A percentile compares a stretch with the other conserved stretches of the same genome.
These are phyloP conservation scores for Candida berthetii DNA, from an alignment of 805 yeast species.

Conservation along the genomic window DNA sequence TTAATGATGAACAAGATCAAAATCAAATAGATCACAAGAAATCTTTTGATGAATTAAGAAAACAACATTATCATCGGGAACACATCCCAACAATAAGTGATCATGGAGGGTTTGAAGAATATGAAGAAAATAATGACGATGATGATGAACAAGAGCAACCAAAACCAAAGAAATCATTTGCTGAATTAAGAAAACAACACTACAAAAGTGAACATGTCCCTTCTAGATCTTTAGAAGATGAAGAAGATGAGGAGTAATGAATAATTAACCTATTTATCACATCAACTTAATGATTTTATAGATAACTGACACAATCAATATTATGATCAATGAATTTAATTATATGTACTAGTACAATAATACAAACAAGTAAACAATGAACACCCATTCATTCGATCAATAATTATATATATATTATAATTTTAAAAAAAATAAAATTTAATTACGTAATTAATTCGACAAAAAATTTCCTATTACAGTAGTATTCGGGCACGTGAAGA, in stretches of 20 bases:
- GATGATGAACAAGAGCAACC: conserved; percentile 17
- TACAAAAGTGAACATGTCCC: conserved; percentile 14
- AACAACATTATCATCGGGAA: conserved; percentile 66
- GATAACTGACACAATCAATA: too few species aligned
- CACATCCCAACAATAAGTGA: conserved; percentile 27
- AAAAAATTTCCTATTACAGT: too few species aligned
- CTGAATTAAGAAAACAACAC: conserved; percentile 17
- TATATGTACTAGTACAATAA: too few species aligned
- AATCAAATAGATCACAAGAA: conserved; percentile 34
- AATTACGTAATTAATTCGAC: too few species aligned
- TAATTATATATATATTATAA: too few species aligned
- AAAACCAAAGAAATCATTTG: conserved; percentile 39
- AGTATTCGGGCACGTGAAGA: too few species aligned
- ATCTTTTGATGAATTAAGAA: conserved; percentile 75
- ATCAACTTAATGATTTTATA: too few species aligned
- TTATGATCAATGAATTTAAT: too few species aligned
- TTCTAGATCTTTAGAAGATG: background rate
- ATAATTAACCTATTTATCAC: too few species aligned
- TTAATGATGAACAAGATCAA: conserved; percentile 28
- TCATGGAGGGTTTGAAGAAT: conserved; percentile 9
- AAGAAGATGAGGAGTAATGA: conserved; percentile 5
- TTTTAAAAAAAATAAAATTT: too few species aligned
- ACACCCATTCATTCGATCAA: too few species aligned
- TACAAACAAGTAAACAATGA: too few species aligned
- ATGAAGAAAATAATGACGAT: conserved; percentile 19